Evolutionary conservation across 2,329 filamentous ascomycete species (phyloP), one percentile per base, ranked within the genome.

Genomic region (Fusarium oligoseptatum): DNA sequence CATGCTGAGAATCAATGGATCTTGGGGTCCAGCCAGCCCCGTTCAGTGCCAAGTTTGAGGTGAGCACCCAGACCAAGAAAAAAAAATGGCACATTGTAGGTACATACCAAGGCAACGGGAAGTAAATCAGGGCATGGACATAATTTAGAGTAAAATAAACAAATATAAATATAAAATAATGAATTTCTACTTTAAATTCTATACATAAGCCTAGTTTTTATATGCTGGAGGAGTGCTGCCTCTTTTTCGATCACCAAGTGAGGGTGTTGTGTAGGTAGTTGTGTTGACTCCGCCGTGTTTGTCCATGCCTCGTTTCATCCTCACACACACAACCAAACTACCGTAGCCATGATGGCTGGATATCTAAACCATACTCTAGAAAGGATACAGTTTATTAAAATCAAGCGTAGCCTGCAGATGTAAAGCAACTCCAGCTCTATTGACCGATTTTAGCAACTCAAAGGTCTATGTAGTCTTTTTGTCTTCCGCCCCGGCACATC

Each of bases 361-460:
- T 14, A 20, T 55, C 27, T 2, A 32, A 12, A 41, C 22, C 20
- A 27, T 27, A 8, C 37, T 17, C 11, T 32, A 20, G 24, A 29
- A 17, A 60, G 32, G 43, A 36, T 4, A n/a, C 12, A 37, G 56
- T 55, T 11, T 58, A 12, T 41, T 8, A 55, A 24, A 15, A 17
- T n/a, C 50, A 56, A 20, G 34, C 27, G 27, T 52, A 52, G 50
- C n/a, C 20, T 61, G 45, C 57, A 62, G 22, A 66, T 66, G 20
- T 27, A 27, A 60, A 63, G 45, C 39, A 58, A 69, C 22, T 72
- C 57, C 55, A 70, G 65, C 61, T 74, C 60, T 58, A 57, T 50
- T 58, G 36, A 57, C 52, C 20, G 32, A 24, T 22, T 57, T 17
- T 37, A 32, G 27, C 20, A 57, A 36, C 52, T 57, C 29, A 12